Evolutionary conservation across 306 rosid genomes (phyloP).

Genomic region (Ormosia semicastrata): DNA sequence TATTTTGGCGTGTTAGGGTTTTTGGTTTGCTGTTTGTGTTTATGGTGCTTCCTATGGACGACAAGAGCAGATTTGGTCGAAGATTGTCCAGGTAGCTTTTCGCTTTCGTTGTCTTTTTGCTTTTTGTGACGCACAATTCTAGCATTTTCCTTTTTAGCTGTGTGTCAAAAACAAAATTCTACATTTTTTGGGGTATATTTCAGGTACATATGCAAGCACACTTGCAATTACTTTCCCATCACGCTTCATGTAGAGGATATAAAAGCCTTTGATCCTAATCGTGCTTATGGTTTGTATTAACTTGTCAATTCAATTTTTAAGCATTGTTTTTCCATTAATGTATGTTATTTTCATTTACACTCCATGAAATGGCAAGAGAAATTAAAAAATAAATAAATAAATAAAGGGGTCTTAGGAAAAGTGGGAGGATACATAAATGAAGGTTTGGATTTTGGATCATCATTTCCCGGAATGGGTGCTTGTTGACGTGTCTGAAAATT

Average conservation of each 20-base stretch:
- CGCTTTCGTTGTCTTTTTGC: no score
- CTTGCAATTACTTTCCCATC: conserved; percentile 71
- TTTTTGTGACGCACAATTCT: background rate
- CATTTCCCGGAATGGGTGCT: background rate
- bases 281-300: conserved; percentile 66
- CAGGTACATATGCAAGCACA: conserved; percentile 84
- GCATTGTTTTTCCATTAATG: background rate
- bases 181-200: conserved; percentile 5
- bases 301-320: background rate
- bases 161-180: background rate
- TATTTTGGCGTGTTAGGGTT: conserved; percentile 45
- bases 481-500: background rate
- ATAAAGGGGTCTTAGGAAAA: no score
- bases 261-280: conserved; percentile 67
- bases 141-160: background rate
- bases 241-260: conserved; percentile 80
- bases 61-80: conserved; percentile 56
- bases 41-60: conserved; percentile 62
- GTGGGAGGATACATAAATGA: background rate
- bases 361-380: background rate
- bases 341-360: background rate
- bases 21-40: conserved; percentile 57
- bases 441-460: background rate
- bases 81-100: conserved; percentile 42
- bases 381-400: no score